Conservation (phyloP, 352 stramenopile genomes). For the Pythium periplocum region DNA sequence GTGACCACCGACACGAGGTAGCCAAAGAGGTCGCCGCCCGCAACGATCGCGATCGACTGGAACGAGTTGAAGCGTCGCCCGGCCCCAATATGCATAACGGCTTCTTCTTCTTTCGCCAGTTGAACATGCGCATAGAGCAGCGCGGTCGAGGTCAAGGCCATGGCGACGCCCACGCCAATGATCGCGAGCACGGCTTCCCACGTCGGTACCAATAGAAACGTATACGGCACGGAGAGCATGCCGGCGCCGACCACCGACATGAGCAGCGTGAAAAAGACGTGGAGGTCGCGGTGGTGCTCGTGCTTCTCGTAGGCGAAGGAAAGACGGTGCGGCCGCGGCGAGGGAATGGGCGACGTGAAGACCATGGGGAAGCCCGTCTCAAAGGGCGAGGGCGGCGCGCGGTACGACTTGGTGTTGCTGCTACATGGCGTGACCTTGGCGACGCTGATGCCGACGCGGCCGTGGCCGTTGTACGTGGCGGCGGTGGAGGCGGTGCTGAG, state of each 20-base stretch:
- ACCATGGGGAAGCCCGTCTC: slow-evolving; percentile 69
- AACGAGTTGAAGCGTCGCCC: slow-evolving; percentile 54
- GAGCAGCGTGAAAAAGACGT: slow-evolving; percentile 75
- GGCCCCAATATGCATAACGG: slow-evolving; percentile 35
- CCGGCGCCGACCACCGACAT: slow-evolving; percentile 73
- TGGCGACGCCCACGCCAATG: slow-evolving; percentile 39
- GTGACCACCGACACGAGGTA: slow-evolving; percentile 66
- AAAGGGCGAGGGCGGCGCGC: slow-evolving; percentile 47
- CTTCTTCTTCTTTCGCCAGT: slow-evolving; percentile 39
- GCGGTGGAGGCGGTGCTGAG: too few relatives aligned
- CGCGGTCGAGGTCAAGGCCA: slow-evolving; percentile 52
- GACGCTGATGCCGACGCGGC: too few relatives aligned
- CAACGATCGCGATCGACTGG: slow-evolving; percentile 54
- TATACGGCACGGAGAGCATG: slow-evolving; percentile 69
- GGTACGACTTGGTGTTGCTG: too few relatives aligned
- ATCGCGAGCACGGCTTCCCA: slow-evolving; percentile 37
- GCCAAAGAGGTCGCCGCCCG: slow-evolving; percentile 40
- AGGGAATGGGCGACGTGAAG: slow-evolving; percentile 50
- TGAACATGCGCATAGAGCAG: slow-evolving; percentile 56
- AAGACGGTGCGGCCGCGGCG: slow-evolving; percentile 45
- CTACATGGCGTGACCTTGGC: too few relatives aligned
- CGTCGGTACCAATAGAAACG: slow-evolving; percentile 47
- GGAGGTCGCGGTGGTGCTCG: slow-evolving; percentile 33
- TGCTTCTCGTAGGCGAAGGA: slow-evolving; percentile 36
- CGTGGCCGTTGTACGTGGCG: too few relatives aligned